phyloP scores from a whole-genome alignment of 257 asterid genomes.

The Solanum chiquidenum region DNA sequence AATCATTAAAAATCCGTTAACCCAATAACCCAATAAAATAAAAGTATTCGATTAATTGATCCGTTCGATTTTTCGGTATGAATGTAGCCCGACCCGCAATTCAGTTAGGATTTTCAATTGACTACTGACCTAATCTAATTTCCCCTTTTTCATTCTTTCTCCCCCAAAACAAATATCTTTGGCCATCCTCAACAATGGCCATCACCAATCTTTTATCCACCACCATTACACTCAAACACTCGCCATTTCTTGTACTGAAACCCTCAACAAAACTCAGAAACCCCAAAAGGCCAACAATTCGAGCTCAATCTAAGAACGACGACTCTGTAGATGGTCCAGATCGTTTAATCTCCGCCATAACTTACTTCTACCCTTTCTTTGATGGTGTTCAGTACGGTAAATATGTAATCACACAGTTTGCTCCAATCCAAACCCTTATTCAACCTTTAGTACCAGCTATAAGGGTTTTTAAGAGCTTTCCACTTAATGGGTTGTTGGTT shows the following conservation, averaged over 20 bases:
- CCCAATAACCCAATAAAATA: too few relatives aligned
- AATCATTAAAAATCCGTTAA: too few relatives aligned
- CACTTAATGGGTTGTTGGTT: constrained; percentile 69
- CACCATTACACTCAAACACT: constrained; percentile 4
- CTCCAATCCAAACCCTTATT: constrained; percentile 56
- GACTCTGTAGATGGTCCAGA: constrained; percentile 66
- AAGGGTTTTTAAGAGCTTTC: constrained; percentile 77
- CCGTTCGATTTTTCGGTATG: background rate
- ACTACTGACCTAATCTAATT: background rate
- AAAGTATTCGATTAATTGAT: too few relatives aligned
- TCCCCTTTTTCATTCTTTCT: background rate
- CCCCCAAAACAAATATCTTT: background rate
- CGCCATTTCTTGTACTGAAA: background rate
- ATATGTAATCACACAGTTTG: constrained; percentile 64
- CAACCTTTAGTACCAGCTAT: constrained; percentile 87
- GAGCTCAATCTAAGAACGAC: constrained; percentile 45
- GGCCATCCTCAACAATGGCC: constrained; percentile 28
- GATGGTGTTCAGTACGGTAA: constrained; percentile 94
- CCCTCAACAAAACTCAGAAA: constrained; percentile 10
- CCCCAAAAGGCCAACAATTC: constrained; percentile 13
- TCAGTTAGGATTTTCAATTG: background rate
- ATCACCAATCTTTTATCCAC: constrained; percentile 32
- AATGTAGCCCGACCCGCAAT: background rate
- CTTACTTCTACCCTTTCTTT: constrained; percentile 92
- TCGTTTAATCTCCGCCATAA: constrained; percentile 77